Evolutionary conservation across 2,329 filamentous ascomycete genomes (phyloP), one percentile per base, ranked within the genome.

Genomic region (Cyanodermella asteris): DNA sequence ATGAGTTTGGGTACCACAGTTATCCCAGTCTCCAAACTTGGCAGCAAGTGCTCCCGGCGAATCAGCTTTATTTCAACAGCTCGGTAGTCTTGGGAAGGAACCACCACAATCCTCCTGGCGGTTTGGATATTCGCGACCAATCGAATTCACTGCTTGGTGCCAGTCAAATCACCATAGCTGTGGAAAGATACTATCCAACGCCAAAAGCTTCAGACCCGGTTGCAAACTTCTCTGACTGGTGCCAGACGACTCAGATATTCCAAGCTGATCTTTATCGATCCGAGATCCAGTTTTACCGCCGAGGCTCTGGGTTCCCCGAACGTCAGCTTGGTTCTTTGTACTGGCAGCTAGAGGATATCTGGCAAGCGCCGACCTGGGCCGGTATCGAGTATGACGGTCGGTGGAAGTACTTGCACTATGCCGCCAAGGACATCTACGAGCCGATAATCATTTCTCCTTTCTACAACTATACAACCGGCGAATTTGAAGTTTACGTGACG

Each of bases 311-410:
- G 0, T 37, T 56, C 35, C 58, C 55, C 0, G 57, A 71, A 31
- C 50, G 63, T 1, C 63, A 70, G 34, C 50, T 71, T 3, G 66
- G 65, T 0, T 56, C 53, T 7, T 38, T 72, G 5, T 71, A 70
- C 39, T 72, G 66, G 67, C 66, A 72, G 36, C 47, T 72, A 2
- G 64, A 72, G 34, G 66, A 72, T 36, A 59, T 67, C 29, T 69
- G 64, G 64, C 62, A 66, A 33, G 64, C 63, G 2, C 64, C 66
- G 0, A 67, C 62, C 0, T 72, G 66, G 65, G 61, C 65, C 0
- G 59, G 62, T 0, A 60, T 71, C 17, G 66, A 72, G 38, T 68
- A 68, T 31, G 59, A 61, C 24, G 64, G n/a, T 1, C 47, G 66
- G 1, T 70, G 64, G 64, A 71, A 72, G 38, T 52, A 67, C 1